Conservation (phyloP, 2,329 filamentous ascomycete species). For the Trichoderma hamatum region DNA sequence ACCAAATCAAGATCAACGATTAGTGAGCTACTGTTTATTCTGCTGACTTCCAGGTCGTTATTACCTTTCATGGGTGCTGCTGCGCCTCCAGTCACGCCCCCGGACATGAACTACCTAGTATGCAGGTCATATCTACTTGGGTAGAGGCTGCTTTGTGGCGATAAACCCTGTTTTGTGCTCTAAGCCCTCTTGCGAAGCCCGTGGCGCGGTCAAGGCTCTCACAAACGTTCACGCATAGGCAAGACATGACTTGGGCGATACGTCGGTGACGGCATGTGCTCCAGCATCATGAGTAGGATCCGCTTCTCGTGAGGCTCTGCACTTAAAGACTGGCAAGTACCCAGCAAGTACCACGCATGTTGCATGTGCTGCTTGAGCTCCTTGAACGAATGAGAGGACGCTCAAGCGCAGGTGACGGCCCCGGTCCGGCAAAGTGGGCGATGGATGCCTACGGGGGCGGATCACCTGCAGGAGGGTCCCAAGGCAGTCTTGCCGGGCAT, state of each 20-base stretch:
- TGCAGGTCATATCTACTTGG: no score
- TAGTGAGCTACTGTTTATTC: not conserved
- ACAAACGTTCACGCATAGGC: constrained; percentile 1
- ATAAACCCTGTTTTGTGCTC: not conserved
- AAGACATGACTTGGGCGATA: not conserved
- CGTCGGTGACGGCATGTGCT: constrained; percentile 6
- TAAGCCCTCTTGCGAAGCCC: not conserved
- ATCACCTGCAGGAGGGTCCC: constrained; percentile 19
- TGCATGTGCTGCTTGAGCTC: not conserved
- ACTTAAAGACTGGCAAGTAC: not conserved
- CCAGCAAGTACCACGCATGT: not conserved
- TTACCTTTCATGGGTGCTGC: not conserved
- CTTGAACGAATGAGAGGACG: not conserved
- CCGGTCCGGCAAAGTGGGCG: constrained; percentile 2
- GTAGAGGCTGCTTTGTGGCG: no score
- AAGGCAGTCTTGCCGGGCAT: constrained; percentile 15
- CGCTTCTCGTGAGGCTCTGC: not conserved
- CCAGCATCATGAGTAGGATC: not conserved
- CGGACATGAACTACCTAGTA: no score
- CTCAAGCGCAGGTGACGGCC: constrained; percentile 22
- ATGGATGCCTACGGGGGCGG: constrained; percentile 8
- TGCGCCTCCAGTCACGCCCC: no score
- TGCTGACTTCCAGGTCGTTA: not conserved
- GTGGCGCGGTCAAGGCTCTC: not conserved
- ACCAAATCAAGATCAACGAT: not conserved